phyloP scores from a whole-genome alignment of 2,329 filamentous ascomycete species.

The Epichloe glyceriae region DNA sequence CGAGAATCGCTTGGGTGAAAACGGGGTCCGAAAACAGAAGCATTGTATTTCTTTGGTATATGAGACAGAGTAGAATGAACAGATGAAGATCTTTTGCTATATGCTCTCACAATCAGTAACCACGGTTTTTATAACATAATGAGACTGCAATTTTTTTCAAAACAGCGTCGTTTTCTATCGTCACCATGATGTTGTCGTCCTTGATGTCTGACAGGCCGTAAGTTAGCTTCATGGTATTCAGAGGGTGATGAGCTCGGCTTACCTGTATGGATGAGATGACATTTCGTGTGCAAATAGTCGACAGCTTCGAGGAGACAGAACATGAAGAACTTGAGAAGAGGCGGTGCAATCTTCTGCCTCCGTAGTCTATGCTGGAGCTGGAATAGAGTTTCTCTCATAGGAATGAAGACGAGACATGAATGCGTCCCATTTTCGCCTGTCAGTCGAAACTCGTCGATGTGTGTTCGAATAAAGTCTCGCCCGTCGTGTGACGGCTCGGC shows the following conservation, averaged over 20 bases:
- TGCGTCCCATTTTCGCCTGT: slow-evolving; percentile 8
- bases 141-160: too few species aligned
- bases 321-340: slow-evolving; percentile 9
- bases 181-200: slow-evolving; percentile 10
- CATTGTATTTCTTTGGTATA: too few species aligned
- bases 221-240: background rate
- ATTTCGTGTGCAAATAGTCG: background rate
- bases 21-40: too few species aligned
- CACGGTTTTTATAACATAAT: too few species aligned
- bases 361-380: slow-evolving; percentile 8
- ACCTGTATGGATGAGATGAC: too few species aligned
- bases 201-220: slow-evolving; percentile 10
- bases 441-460: slow-evolving; percentile 9
- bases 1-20: too few species aligned
- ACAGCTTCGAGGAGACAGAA: slow-evolving; percentile 5
- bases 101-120: too few species aligned
- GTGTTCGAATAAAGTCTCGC: slow-evolving; percentile 4
- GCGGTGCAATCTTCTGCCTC: slow-evolving; percentile 6
- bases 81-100: too few species aligned
- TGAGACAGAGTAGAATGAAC: too few species aligned
- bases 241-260: too few species aligned
- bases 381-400: slow-evolving; percentile 12
- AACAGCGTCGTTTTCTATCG: too few species aligned
- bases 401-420: slow-evolving; percentile 11
- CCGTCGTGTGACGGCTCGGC: slow-evolving; percentile 10